Evolutionary conservation across 129 eudicot species (phyloP).

Genomic region (carrot (Daucus carota)): DH1_v3.0 NC_030384.2:39118501-39119000

Average conservation of each 20-base stretch:
- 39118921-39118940: background rate
- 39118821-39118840: background rate
- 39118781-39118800: constrained; percentile 15
- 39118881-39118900: background rate
- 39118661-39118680: too few relatives aligned
- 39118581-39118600: background rate
- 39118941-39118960: background rate
- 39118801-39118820: constrained; percentile 5
- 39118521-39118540: background rate
- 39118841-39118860: background rate
- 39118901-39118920: background rate
- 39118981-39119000: constrained; percentile 12
- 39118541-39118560: background rate
- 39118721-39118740: too few relatives aligned
- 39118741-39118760: constrained; percentile 10
- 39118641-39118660: background rate
- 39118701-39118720: too few relatives aligned
- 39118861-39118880: background rate
- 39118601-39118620: background rate
- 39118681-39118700: too few relatives aligned
- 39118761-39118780: constrained; percentile 10
- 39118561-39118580: background rate
- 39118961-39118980: background rate
- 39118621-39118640: background rate
- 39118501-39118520: background rate